Conservation (phyloP, 768 basidiomycete genomes). For the Dioszegia hungarica region DNA sequence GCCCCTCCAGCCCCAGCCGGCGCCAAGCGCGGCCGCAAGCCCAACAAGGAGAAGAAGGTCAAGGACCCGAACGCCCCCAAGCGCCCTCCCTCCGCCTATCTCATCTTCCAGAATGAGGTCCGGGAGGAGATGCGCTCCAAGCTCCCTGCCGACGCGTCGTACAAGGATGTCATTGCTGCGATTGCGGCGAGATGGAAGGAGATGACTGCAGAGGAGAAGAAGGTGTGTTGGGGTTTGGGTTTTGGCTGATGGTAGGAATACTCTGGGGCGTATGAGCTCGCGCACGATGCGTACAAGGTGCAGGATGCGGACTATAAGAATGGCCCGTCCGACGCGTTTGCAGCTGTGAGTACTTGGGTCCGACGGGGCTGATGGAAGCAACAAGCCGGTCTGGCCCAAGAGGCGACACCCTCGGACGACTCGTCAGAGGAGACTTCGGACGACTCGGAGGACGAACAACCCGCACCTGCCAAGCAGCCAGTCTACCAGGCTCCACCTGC, state of each 20-base stretch:
- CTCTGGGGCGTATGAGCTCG: slow-evolving; percentile 54
- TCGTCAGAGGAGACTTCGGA: neutral
- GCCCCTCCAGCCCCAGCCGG: neutral
- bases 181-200: slow-evolving; percentile 71
- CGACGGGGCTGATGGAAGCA: neutral
- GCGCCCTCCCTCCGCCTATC: slow-evolving; percentile 84
- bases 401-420: too few species aligned
- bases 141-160: slow-evolving; percentile 51
- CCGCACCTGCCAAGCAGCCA: neutral
- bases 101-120: slow-evolving; percentile 88
- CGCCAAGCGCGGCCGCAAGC: neutral
- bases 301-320: slow-evolving; percentile 53
- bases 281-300: slow-evolving; percentile 63
- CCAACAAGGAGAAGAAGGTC: slow-evolving; percentile 55
- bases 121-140: slow-evolving; percentile 66
- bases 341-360: neutral
- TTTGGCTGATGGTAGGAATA: slow-evolving; percentile 54
- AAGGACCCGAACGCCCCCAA: slow-evolving; percentile 93
- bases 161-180: slow-evolving; percentile 66
- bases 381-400: neutral
- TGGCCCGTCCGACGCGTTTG: neutral
- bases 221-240: slow-evolving; percentile 55
- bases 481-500: neutral
- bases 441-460: slow-evolving; percentile 2
- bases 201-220: slow-evolving; percentile 65